These are phyloP conservation scores for Dendrothele bispora DNA, from an alignment of 768 basidiomycete genomes.

Conservation along the genomic window DNA sequence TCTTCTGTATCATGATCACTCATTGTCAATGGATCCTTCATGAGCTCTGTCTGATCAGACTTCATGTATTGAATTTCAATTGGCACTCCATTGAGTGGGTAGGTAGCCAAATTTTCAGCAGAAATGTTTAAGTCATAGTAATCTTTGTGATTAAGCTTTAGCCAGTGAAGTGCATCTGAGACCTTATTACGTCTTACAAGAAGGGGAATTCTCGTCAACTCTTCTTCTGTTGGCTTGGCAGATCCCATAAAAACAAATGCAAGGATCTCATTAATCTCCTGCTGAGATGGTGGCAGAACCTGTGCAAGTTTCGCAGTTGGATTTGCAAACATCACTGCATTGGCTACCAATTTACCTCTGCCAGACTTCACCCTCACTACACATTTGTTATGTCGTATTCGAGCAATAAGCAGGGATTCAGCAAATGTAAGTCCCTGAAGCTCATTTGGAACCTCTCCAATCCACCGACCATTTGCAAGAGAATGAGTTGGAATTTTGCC, in stretches of 20 bases:
- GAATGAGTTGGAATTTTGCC: slow-evolving; percentile 10
- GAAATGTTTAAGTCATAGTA: slow-evolving; percentile 32
- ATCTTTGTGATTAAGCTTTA: slow-evolving; percentile 33
- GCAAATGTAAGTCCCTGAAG: slow-evolving; percentile 13
- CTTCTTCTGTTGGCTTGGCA: slow-evolving; percentile 20
- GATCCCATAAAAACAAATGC: slow-evolving; percentile 33
- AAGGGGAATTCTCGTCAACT: slow-evolving; percentile 24
- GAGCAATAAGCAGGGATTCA: slow-evolving; percentile 20
- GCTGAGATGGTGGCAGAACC: slow-evolving; percentile 17
- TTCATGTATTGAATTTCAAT: too few relatives aligned
- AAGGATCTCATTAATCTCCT: slow-evolving; percentile 29
- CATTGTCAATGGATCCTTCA: too few relatives aligned
- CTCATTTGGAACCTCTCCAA: slow-evolving; percentile 21
- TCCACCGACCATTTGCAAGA: slow-evolving; percentile 25
- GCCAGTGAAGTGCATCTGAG: slow-evolving; percentile 29
- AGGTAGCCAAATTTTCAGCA: slow-evolving; percentile 20
- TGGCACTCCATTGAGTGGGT: too few relatives aligned
- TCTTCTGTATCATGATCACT: too few relatives aligned
- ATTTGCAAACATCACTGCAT: slow-evolving; percentile 8
- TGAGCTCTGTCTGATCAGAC: too few relatives aligned
- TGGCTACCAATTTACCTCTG: neutral
- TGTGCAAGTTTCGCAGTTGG: slow-evolving; percentile 15
- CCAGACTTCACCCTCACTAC: slow-evolving; percentile 16
- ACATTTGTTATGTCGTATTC: slow-evolving; percentile 15
- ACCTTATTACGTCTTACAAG: slow-evolving; percentile 27